These are phyloP conservation scores for Botrytis galanthina DNA, from an alignment of 2,329 filamentous ascomycete genomes.

Conservation along the genomic window DNA sequence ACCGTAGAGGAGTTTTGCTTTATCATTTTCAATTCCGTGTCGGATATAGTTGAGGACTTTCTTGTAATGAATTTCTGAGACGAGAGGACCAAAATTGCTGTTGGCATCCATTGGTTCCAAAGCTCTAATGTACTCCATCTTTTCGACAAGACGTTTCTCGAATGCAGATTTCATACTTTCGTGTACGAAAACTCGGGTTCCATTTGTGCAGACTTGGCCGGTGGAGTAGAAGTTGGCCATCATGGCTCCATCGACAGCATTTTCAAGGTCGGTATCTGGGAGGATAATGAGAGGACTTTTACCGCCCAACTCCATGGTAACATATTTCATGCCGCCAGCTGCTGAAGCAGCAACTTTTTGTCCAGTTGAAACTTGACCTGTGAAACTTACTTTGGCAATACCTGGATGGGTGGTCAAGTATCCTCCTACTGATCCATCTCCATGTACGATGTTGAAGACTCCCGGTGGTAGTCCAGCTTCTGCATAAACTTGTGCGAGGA, in stretches of 20 bases:
- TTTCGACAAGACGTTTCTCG: slow-evolving; percentile 65
- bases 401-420: slow-evolving; percentile 68
- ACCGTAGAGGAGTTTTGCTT: slow-evolving; percentile 71
- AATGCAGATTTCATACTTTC: slow-evolving; percentile 62
- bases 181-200: slow-evolving; percentile 82
- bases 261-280: slow-evolving; percentile 73
- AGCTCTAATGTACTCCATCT: slow-evolving; percentile 67
- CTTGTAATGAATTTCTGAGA: slow-evolving; percentile 68
- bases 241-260: slow-evolving; percentile 86
- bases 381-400: slow-evolving; percentile 87
- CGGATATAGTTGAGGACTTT: slow-evolving; percentile 78
- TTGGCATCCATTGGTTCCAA: slow-evolving; percentile 68
- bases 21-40: slow-evolving; percentile 71
- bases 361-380: slow-evolving; percentile 80
- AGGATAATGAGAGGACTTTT: slow-evolving; percentile 81
- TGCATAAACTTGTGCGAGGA: slow-evolving; percentile 71
- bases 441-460: slow-evolving; percentile 85
- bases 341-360: slow-evolving; percentile 76
- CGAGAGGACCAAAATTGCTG: slow-evolving; percentile 83
- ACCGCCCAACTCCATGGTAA: slow-evolving; percentile 89
- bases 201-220: slow-evolving; percentile 91
- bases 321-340: slow-evolving; percentile 78
- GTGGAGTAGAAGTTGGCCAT: slow-evolving; percentile 92
- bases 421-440: slow-evolving; percentile 73
- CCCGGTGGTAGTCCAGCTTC: slow-evolving; percentile 78